phyloP scores from a whole-genome alignment of 2,329 filamentous ascomycete genomes.

The Emmonsia crescens region DNA sequence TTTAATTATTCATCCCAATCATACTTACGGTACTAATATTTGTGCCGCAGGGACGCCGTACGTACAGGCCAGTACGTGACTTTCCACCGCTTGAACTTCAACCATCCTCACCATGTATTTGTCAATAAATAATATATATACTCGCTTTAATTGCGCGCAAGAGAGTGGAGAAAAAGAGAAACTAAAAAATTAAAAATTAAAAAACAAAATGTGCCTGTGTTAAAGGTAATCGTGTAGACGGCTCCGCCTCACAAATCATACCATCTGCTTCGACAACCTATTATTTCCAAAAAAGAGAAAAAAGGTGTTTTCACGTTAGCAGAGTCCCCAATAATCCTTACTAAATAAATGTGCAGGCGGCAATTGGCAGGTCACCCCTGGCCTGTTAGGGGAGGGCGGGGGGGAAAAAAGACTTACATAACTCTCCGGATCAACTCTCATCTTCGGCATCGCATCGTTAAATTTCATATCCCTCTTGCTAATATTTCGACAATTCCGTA shows the following conservation, averaged over 20 bases:
- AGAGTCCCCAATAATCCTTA: background rate
- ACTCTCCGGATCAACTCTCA: constrained; percentile 84
- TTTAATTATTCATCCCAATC: no score
- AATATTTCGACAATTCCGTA: constrained; percentile 62
- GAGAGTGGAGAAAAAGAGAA: constrained; percentile 32
- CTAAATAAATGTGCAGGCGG: background rate
- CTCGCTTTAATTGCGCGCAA: constrained; percentile 26
- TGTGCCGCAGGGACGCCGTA: no score
- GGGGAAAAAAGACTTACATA: constrained; percentile 43
- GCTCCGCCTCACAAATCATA: constrained; percentile 59
- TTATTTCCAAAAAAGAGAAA: constrained; percentile 17
- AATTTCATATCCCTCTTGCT: constrained; percentile 84
- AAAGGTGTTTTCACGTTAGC: background rate
- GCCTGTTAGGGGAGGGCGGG: background rate
- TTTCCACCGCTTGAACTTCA: background rate
- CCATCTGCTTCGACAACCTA: constrained; percentile 73
- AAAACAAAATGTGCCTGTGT: constrained; percentile 70
- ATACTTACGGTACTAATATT: no score
- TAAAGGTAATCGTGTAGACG: constrained; percentile 59
- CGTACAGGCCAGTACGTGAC: no score
- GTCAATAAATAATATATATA: background rate
- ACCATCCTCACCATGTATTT: background rate
- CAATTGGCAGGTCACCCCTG: background rate
- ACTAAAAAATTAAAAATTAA: constrained; percentile 31
- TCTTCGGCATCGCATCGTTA: constrained; percentile 71